Base-by-base conservation (phyloP, 1,139 yeast genomes). In the Taphrina populina region DNA sequence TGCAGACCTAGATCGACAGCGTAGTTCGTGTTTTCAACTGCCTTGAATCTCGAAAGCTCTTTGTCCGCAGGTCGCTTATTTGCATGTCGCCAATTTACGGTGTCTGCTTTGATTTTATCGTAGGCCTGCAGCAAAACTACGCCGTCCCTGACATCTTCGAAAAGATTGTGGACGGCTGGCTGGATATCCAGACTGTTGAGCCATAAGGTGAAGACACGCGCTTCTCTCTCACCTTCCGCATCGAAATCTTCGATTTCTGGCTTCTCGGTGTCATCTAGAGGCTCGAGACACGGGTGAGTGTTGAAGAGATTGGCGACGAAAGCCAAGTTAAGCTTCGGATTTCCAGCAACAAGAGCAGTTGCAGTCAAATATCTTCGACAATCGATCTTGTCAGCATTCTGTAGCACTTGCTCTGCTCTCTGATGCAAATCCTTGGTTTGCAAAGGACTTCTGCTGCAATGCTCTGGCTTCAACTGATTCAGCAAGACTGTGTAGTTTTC, bases 141-240 rank as follows among this genome's bases (percentile, higher is more conserved):
- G 60, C 99, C 99, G 70, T 92, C 97, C 70, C 47, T 90, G 68
- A 92, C 79, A 69, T 92, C 98, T 71, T 92, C 97, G 65, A 92
- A 92, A 65, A 92, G 75, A 21, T 87, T 83, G 47, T 88, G 88
- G 61, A 92, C 90, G 23, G 96, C 87, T 26, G 97, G 97, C 62
- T 90, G 94, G 15, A 92, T 97, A 65, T 94, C 97, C 66, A 92
- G 78, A 1, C 96, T 88, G 71, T 92, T 92, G 67, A 92, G 80
- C 98, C 98, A 92, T 65, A 92, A 76, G 10, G 98, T 94, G 72
- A 92, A 92, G 3, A 92, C 99, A 69, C 99, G 82, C 1, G 98
- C 98, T 74, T 92, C 99, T 73, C 98, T 84, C 73, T 92, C 99
- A 61, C 99, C 99, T 73, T 94, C 98, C 15, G 98, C 98, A 69